phyloP scores from a whole-genome alignment of 108 stramenopile species.

The Skeletonema grethae region DNA sequence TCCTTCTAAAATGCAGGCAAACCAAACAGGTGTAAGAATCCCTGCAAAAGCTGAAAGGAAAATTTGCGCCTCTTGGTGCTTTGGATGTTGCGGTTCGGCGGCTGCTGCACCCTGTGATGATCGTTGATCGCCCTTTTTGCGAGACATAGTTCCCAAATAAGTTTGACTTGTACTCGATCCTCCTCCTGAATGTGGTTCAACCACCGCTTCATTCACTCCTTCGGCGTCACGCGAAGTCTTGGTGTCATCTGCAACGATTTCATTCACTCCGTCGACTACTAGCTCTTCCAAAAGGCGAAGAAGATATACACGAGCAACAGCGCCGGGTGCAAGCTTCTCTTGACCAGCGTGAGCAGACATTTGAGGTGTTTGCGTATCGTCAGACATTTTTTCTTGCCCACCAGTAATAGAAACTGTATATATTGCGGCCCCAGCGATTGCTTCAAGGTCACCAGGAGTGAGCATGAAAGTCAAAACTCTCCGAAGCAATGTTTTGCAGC shows the following conservation, averaged over 20 bases:
- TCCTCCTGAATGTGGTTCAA: slow-evolving; percentile 78
- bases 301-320: slow-evolving; percentile 80
- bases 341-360: slow-evolving; percentile 24
- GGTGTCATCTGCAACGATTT: slow-evolving; percentile 72
- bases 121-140: slow-evolving; percentile 34
- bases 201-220: slow-evolving; percentile 38
- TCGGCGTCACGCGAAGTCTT: slow-evolving; percentile 48
- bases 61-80: slow-evolving; percentile 82
- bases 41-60: slow-evolving; percentile 86
- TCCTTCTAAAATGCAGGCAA: slow-evolving; percentile 87
- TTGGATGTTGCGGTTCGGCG: slow-evolving; percentile 67
- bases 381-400: slow-evolving; percentile 29
- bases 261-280: slow-evolving; percentile 89
- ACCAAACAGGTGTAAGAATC: slow-evolving; percentile 91
- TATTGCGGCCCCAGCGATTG: slow-evolving; percentile 82
- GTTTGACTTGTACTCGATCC: slow-evolving; percentile 67
- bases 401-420: slow-evolving; percentile 77
- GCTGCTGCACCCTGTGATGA: slow-evolving; percentile 7
- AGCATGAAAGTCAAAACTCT: slow-evolving; percentile 88
- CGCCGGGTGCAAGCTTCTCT: slow-evolving; percentile 65
- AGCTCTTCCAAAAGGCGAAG: slow-evolving; percentile 87
- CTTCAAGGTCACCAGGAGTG: slow-evolving; percentile 85
- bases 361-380: slow-evolving; percentile 10
- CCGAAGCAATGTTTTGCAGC: slow-evolving; percentile 82
- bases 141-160: slow-evolving; percentile 56